A percentile compares a stretch with the other conserved stretches of the same genome.
Conservation (phyloP, 179 eudicot genomes). For the Patellifolia procumbens region DNA sequence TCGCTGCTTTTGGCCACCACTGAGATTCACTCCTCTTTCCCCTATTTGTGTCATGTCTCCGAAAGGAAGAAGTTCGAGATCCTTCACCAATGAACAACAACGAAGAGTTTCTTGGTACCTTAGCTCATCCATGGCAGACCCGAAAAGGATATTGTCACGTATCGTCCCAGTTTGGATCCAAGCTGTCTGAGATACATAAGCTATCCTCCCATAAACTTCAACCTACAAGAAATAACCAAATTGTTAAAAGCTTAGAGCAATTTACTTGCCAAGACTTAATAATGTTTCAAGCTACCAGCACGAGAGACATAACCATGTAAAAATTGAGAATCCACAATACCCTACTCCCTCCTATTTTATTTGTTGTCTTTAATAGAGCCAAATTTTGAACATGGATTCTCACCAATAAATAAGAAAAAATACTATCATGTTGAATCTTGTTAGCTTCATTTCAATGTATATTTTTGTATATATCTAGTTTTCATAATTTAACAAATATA, state of each 20-base stretch:
- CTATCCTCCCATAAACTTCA: conserved; percentile 62
- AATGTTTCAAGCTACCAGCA: neutral
- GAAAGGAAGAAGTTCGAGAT: conserved; percentile 65
- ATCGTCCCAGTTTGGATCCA: conserved; percentile 93
- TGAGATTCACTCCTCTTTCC: conserved; percentile 89
- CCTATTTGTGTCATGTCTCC: conserved; percentile 88
- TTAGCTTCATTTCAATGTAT: too few species aligned
- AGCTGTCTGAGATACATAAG: conserved; percentile 87
- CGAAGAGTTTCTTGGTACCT: conserved; percentile 70
- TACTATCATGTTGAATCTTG: too few species aligned
- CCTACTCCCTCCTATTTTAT: too few species aligned
- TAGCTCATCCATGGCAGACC: conserved; percentile 53
- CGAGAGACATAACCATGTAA: neutral
- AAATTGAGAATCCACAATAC: neutral
- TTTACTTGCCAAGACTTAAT: neutral
- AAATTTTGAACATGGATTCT: too few species aligned
- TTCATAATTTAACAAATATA: too few species aligned
- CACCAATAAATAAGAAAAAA: too few species aligned
- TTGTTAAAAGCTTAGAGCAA: neutral
- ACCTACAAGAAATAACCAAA: conserved; percentile 39
- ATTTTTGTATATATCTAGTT: too few species aligned
- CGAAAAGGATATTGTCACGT: conserved; percentile 81
- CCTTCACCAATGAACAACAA: conserved; percentile 69
- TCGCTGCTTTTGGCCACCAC: conserved; percentile 91
- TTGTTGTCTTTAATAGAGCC: too few species aligned